Conservation (phyloP, 345 rosid genomes). For the Gossypium mustelinum region DNA sequence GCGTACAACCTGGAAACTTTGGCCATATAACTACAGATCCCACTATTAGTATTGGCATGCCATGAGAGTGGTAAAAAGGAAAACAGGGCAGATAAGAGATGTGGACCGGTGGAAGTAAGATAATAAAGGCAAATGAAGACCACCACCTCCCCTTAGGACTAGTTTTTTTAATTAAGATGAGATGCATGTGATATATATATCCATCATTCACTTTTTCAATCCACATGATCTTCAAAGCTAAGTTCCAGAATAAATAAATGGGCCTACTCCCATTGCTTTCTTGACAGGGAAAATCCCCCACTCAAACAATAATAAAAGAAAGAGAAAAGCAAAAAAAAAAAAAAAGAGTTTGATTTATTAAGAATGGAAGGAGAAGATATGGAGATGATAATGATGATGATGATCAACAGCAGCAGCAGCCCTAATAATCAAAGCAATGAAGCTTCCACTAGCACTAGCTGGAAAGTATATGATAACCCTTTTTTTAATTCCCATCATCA, state of each 20-base stretch:
- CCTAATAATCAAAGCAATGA: conserved; percentile 28
- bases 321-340: conserved; percentile 6
- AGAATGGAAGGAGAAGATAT: conserved; percentile 29
- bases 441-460: conserved; percentile 38
- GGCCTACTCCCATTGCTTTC: conserved; percentile 38
- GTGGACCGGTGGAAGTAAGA: neutral
- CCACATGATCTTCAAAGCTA: conserved; percentile 32
- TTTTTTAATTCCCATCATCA: conserved; percentile 35
- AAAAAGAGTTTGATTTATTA: conserved; percentile 12
- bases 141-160: conserved; percentile 10
- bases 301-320: conserved; percentile 15
- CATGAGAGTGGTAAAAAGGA: neutral
- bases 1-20: conserved; percentile 2
- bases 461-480: conserved; percentile 80
- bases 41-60: neutral
- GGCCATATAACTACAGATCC: neutral
- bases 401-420: conserved; percentile 25
- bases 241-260: conserved; percentile 23
- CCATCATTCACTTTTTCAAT: conserved; percentile 34
- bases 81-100: neutral
- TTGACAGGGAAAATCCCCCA: conserved; percentile 32
- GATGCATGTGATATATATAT: conserved; percentile 41
- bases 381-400: conserved; percentile 50
- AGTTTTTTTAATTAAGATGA: conserved; percentile 16
- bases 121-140: neutral